Conservation (phyloP, 192 early-diverging fungal species). For the Dimargaris cristalligena region DNA sequence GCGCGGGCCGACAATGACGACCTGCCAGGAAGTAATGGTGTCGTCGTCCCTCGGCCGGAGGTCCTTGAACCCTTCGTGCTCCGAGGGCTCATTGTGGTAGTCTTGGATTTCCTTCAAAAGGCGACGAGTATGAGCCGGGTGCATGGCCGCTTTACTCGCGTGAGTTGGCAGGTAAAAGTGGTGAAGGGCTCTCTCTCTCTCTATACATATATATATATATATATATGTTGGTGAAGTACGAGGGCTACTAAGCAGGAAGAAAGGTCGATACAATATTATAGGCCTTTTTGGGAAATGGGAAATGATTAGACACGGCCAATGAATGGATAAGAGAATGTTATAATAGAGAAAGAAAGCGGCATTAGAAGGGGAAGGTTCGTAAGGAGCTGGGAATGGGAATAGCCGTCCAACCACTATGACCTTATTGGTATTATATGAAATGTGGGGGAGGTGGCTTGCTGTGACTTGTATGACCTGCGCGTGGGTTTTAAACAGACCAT, state of each 20-base stretch:
- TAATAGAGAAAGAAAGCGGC: no score
- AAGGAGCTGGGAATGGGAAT: no score
- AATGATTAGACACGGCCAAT: no score
- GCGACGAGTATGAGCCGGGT: slow-evolving; percentile 16
- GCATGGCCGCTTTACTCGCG: not conserved
- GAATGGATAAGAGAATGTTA: no score
- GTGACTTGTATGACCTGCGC: no score
- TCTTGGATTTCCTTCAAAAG: slow-evolving; percentile 44
- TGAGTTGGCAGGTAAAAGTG: not conserved
- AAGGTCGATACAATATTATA: not conserved
- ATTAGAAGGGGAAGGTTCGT: no score
- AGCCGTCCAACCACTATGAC: no score
- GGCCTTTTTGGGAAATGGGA: not conserved
- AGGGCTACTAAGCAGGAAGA: not conserved
- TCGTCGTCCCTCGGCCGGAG: slow-evolving; percentile 48
- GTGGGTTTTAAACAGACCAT: no score
- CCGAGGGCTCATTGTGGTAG: slow-evolving; percentile 28
- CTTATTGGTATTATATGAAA: no score
- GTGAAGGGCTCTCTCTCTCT: not conserved
- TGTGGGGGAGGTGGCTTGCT: no score
- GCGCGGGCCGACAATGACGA: slow-evolving; percentile 38
- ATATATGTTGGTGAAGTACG: no score
- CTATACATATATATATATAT: no score
- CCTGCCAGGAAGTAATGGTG: slow-evolving; percentile 50
- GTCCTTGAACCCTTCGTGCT: slow-evolving; percentile 34